These are phyloP conservation scores for Taxillus chinensis DNA, from an alignment of 164 flowering plant genomes.

Conservation along the genomic window DNA sequence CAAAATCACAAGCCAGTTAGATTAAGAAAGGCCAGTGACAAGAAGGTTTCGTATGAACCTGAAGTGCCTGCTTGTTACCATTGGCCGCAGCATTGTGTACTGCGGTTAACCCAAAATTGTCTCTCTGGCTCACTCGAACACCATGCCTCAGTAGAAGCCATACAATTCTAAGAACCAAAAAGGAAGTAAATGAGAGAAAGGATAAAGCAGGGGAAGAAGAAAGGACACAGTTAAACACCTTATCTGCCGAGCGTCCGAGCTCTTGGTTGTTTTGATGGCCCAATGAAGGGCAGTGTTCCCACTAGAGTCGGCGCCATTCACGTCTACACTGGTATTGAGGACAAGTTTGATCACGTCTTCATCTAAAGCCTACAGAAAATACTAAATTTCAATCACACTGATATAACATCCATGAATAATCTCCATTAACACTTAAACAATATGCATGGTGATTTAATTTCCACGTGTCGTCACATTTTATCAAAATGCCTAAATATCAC, in stretches of 20 bases:
- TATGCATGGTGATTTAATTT: no score
- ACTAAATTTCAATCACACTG: neutral
- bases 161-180: slow-evolving; percentile 16
- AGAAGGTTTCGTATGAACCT: slow-evolving; percentile 19
- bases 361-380: slow-evolving; percentile 37
- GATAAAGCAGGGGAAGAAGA: neutral
- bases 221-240: slow-evolving; percentile 14
- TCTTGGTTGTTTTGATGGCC: slow-evolving; percentile 22
- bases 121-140: slow-evolving; percentile 34
- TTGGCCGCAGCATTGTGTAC: slow-evolving; percentile 43
- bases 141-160: slow-evolving; percentile 38
- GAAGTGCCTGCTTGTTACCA: slow-evolving; percentile 33
- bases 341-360: slow-evolving; percentile 34
- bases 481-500: no score
- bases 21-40: neutral
- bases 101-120: slow-evolving; percentile 41
- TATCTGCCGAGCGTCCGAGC: slow-evolving; percentile 16
- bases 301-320: slow-evolving; percentile 40
- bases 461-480: no score
- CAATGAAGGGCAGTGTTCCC: slow-evolving; percentile 56
- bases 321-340: slow-evolving; percentile 29
- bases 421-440: no score
- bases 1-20: no score
- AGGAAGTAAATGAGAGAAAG: neutral
- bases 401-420: no score